phyloP scores from a whole-genome alignment of 805 yeast genomes.

The Teunomyces aglyptinius region DNA sequence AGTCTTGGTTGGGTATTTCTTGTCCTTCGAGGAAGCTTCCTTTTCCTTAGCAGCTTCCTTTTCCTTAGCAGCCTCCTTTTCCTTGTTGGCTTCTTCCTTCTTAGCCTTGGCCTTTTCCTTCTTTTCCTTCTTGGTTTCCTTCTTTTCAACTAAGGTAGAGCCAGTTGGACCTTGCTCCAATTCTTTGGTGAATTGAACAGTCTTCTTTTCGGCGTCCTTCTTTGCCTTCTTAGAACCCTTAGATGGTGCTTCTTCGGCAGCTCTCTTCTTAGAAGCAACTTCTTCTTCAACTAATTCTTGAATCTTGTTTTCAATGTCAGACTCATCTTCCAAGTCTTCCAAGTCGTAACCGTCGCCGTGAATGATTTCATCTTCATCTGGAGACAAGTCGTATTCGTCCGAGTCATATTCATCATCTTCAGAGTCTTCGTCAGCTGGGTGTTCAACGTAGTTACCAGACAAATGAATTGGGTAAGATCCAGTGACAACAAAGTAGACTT shows the following conservation, averaged over 20 bases:
- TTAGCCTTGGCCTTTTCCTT: constrained; percentile 17
- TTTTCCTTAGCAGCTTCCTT: constrained; percentile 16
- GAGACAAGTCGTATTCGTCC: constrained; percentile 66
- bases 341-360: constrained; percentile 54
- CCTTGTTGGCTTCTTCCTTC: constrained; percentile 16
- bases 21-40: constrained; percentile 19
- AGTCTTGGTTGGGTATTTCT: constrained; percentile 69
- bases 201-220: constrained; percentile 51
- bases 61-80: constrained; percentile 21
- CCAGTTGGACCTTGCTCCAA: constrained; percentile 94
- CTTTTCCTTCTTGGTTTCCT: constrained; percentile 24
- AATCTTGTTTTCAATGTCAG: constrained; percentile 69
- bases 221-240: constrained; percentile 30
- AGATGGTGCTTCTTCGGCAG: constrained; percentile 30
- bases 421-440: constrained; percentile 79
- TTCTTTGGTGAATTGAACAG: constrained; percentile 82
- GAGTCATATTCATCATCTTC: constrained; percentile 50
- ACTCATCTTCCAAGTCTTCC: constrained; percentile 65
- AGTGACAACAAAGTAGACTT: constrained; percentile 88
- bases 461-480: constrained; percentile 94
- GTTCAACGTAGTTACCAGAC: constrained; percentile 94
- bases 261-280: constrained; percentile 35
- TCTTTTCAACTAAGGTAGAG: constrained; percentile 29
- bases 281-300: constrained; percentile 72
- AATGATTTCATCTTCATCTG: constrained; percentile 70